Conservation (phyloP, 2,329 filamentous ascomycete species). For the Setomelanomma holmii region DNA sequence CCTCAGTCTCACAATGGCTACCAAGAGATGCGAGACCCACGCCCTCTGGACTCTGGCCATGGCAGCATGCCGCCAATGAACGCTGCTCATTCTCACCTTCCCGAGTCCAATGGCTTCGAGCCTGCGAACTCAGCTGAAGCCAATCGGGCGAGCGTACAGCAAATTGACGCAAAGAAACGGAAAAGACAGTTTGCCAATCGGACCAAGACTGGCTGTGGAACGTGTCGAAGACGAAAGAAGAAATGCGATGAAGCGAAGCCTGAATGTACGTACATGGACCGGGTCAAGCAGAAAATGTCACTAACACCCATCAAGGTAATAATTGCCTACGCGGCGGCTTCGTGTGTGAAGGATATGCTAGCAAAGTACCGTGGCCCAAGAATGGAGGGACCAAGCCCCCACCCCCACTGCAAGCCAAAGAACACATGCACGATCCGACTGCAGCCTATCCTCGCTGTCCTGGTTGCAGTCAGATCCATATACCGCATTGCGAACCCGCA, state of each 20-base stretch:
- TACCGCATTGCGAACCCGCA: constrained; percentile 40
- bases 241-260: constrained; percentile 97
- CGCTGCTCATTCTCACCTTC: constrained; percentile 14
- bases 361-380: constrained; percentile 79
- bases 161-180: constrained; percentile 53
- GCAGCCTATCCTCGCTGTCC: constrained; percentile 26
- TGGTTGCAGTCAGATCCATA: constrained; percentile 29
- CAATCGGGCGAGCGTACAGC: constrained; percentile 52
- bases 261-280: constrained; percentile 71
- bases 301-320: constrained; percentile 51
- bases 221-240: constrained; percentile 91
- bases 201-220: constrained; percentile 95
- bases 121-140: constrained; percentile 45
- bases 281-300: neutral
- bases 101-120: constrained; percentile 23
- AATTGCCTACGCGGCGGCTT: constrained; percentile 93
- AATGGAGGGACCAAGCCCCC: constrained; percentile 64
- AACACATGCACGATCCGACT: constrained; percentile 51
- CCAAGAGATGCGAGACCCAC: constrained; percentile 35
- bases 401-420: constrained; percentile 84
- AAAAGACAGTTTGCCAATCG: constrained; percentile 83
- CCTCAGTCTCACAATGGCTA: constrained; percentile 31
- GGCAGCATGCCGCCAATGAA: constrained; percentile 17
- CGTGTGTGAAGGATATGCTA: constrained; percentile 87
- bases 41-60: constrained; percentile 23